These are phyloP conservation scores for Phialophora tarda DNA, from an alignment of 2,329 filamentous ascomycete species.

Conservation along the genomic window DNA sequence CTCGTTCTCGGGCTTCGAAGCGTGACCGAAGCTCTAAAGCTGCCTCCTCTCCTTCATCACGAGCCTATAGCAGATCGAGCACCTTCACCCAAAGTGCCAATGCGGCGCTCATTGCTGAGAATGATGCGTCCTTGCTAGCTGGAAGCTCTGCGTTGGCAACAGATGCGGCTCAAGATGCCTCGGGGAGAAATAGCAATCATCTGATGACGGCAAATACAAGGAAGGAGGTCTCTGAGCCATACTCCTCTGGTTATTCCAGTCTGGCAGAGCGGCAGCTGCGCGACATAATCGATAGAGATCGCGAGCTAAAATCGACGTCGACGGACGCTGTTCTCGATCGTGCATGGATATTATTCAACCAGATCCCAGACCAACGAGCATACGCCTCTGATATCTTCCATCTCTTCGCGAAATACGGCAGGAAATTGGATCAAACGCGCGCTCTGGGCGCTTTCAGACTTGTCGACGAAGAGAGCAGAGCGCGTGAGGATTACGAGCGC, in stretches of 20 bases:
- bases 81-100: neutral
- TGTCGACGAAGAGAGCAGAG: constrained; percentile 48
- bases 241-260: neutral
- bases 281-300: constrained; percentile 3
- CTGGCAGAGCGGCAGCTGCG: constrained; percentile 18
- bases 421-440: constrained; percentile 5
- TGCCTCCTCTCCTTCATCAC: constrained; percentile 5
- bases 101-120: constrained; percentile 4
- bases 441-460: constrained; percentile 50
- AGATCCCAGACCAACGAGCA: constrained; percentile 17
- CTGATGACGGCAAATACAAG: neutral
- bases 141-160: neutral
- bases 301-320: neutral
- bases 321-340: constrained; percentile 10
- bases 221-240: neutral
- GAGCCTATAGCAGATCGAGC: constrained; percentile 11
- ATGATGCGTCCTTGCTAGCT: neutral
- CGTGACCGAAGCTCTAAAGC: constrained; percentile 4
- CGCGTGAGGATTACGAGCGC: constrained; percentile 53
- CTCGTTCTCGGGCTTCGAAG: neutral
- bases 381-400: constrained; percentile 28
- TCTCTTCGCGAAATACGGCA: constrained; percentile 19
- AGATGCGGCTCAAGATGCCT: neutral
- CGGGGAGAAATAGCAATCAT: neutral
- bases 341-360: constrained; percentile 25